A percentile compares a stretch with the other conserved stretches of the same genome.
phyloP scores from a whole-genome alignment of 345 rosid genomes.

The Brassica nigra region DNA sequence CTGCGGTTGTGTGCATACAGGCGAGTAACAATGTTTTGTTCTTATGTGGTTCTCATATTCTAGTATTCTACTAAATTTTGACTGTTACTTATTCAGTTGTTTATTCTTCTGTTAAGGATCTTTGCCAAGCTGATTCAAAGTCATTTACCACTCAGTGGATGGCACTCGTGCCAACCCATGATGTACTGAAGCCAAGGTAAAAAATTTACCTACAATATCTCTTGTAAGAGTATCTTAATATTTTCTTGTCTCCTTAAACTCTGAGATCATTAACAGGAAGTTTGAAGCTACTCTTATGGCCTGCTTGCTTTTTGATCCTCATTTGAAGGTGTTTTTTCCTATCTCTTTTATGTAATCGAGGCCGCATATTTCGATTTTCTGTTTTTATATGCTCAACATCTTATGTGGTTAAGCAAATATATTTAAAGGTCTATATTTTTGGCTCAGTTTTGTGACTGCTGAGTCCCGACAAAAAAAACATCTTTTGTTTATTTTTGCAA shows the following conservation, averaged over 20 bases:
- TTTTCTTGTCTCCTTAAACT: slow-evolving; percentile 31
- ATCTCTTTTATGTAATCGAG: slow-evolving; percentile 3
- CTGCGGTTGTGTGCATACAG: slow-evolving; percentile 80
- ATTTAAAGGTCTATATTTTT: not conserved
- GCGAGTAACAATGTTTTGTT: slow-evolving; percentile 44
- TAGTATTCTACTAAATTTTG: not conserved
- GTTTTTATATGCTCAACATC: slow-evolving; percentile 13
- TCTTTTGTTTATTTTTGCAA: slow-evolving; percentile 35
- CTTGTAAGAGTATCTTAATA: slow-evolving; percentile 16
- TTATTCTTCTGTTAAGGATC: slow-evolving; percentile 57
- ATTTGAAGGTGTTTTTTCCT: slow-evolving; percentile 63
- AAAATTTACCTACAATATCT: slow-evolving; percentile 15
- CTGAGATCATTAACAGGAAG: slow-evolving; percentile 55
- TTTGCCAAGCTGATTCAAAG: slow-evolving; percentile 88
- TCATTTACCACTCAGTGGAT: slow-evolving; percentile 87
- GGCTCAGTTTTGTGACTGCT: slow-evolving; percentile 25
- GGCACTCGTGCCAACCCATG: slow-evolving; percentile 80
- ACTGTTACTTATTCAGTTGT: slow-evolving; percentile 1
- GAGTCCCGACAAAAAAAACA: not conserved
- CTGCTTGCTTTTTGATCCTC: slow-evolving; percentile 84
- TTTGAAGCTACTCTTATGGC: slow-evolving; percentile 83
- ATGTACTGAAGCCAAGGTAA: slow-evolving; percentile 78
- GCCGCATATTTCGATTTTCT: slow-evolving; percentile 9
- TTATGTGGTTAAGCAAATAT: slow-evolving; percentile 15
- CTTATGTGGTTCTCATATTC: slow-evolving; percentile 9